Conservation (phyloP, 169 alveolate genomes). For the Cryptosporidium sp. region DNA sequence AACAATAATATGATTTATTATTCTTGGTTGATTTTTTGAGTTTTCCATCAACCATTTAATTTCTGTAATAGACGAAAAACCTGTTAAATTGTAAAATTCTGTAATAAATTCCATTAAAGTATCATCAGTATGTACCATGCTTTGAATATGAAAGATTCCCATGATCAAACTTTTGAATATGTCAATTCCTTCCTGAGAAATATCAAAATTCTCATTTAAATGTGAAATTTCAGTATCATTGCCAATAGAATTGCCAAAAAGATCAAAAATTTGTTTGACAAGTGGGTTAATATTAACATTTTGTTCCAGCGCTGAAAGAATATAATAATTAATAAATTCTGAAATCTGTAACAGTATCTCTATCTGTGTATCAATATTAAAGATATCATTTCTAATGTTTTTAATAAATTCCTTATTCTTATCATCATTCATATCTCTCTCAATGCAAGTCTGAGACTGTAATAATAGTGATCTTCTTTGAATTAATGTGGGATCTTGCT, state of each 20-base stretch:
- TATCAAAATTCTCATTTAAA: neutral
- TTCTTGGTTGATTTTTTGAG: neutral
- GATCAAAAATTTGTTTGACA: conserved; percentile 25
- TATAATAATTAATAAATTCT: conserved; percentile 43
- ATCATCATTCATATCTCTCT: conserved; percentile 47
- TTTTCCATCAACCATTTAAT: conserved; percentile 66
- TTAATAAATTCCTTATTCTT: conserved; percentile 31
- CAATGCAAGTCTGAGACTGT: conserved; percentile 61
- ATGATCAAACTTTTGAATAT: conserved; percentile 11
- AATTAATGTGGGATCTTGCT: conserved; percentile 55
- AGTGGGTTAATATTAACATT: conserved; percentile 35
- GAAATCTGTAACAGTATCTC: conserved; percentile 28
- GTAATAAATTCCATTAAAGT: conserved; percentile 38
- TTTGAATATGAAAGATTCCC: conserved; percentile 36
- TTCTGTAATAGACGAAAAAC: conserved; percentile 54
- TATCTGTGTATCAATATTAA: conserved; percentile 38
- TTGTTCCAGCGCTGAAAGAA: conserved; percentile 58
- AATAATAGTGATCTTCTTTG: conserved; percentile 46
- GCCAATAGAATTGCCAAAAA: conserved; percentile 3
- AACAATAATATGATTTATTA: neutral
- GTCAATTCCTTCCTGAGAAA: conserved; percentile 61
- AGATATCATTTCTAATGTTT: conserved; percentile 38
- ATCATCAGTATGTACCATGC: conserved; percentile 51
- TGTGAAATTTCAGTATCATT: neutral
- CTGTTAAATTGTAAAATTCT: conserved; percentile 64